A percentile compares a stretch with the other conserved stretches of the same genome.
phyloP scores from a whole-genome alignment of 768 basidiomycete species.

The Mycena crocata region DNA sequence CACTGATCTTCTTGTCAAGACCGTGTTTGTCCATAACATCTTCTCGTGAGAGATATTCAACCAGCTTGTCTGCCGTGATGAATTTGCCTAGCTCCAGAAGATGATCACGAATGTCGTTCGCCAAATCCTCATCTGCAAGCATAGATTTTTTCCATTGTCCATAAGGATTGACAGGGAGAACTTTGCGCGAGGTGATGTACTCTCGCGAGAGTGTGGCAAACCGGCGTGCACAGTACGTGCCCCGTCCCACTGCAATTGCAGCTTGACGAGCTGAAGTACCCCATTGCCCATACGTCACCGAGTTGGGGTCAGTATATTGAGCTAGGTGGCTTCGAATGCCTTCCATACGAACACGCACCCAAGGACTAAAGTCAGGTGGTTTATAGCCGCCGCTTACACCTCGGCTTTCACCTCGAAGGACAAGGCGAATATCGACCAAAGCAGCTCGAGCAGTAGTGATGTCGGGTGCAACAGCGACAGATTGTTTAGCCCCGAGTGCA shows the following conservation, averaged over 20 bases:
- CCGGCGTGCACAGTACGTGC: not conserved
- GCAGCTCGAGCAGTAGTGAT: slow-evolving; percentile 1
- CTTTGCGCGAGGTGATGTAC: slow-evolving; percentile 14
- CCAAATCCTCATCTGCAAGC: slow-evolving; percentile 36
- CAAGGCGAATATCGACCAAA: not conserved
- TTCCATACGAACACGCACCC: slow-evolving; percentile 4
- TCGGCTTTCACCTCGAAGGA: slow-evolving; percentile 1
- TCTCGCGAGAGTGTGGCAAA: not conserved
- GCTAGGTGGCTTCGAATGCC: slow-evolving; percentile 8
- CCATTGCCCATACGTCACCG: slow-evolving; percentile 6
- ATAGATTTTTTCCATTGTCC: slow-evolving; percentile 22
- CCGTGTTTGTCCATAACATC: too few relatives aligned
- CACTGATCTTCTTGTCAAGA: slow-evolving; percentile 34
- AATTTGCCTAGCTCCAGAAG: slow-evolving; percentile 28
- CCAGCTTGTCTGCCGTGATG: slow-evolving; percentile 37
- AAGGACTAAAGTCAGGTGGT: not conserved
- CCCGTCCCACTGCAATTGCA: not conserved
- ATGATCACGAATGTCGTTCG: not conserved
- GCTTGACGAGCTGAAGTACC: not conserved
- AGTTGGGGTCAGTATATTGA: slow-evolving; percentile 8
- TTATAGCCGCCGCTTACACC: slow-evolving; percentile 5
- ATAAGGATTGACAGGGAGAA: slow-evolving; percentile 21
- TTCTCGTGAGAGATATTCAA: slow-evolving; percentile 25
- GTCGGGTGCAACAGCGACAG: not conserved
- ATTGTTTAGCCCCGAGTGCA: not conserved